Evolutionary conservation across 345 rosid species (phyloP).

Genomic region (Capsella bursapastoris): DNA sequence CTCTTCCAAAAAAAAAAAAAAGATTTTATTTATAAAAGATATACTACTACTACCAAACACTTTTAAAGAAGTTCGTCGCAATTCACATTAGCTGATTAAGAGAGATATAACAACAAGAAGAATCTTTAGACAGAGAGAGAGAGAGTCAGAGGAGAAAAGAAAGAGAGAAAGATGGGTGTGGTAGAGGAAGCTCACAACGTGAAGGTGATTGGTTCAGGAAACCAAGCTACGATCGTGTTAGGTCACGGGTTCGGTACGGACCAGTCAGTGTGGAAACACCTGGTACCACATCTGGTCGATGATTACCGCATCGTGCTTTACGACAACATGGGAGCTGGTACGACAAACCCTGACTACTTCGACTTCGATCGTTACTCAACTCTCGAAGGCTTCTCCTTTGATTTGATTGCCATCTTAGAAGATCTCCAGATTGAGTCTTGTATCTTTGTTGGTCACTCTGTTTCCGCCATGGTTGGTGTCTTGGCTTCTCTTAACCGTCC

Average conservation of each 20-base stretch:
- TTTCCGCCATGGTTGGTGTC: conserved; percentile 77
- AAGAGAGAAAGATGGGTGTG: conserved; percentile 57
- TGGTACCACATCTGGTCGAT: conserved; percentile 78
- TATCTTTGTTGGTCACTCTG: conserved; percentile 82
- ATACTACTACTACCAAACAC: not conserved
- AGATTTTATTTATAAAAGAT: not conserved
- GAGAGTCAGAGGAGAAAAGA: not conserved
- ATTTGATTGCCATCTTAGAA: conserved; percentile 80
- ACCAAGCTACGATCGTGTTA: conserved; percentile 55
- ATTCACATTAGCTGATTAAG: not conserved
- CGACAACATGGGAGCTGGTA: conserved; percentile 94
- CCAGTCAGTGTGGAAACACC: conserved; percentile 93
- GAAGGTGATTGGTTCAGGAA: conserved; percentile 70
- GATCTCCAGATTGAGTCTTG: conserved; percentile 64
- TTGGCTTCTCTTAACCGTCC: conserved; percentile 89
- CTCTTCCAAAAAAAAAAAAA: not conserved
- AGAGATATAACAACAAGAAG: not conserved
- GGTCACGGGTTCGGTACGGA: conserved; percentile 95
- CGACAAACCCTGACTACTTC: conserved; percentile 87
- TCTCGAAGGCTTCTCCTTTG: conserved; percentile 79
- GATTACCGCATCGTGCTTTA: conserved; percentile 68
- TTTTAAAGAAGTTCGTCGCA: not conserved
- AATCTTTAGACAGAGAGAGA: not conserved
- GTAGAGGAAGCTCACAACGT: conserved; percentile 88
- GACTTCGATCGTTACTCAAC: conserved; percentile 75